Evolutionary conservation across 768 basidiomycete genomes (phyloP), one percentile per base, ranked within the genome.

Genomic region (Lactarius indigo): DNA sequence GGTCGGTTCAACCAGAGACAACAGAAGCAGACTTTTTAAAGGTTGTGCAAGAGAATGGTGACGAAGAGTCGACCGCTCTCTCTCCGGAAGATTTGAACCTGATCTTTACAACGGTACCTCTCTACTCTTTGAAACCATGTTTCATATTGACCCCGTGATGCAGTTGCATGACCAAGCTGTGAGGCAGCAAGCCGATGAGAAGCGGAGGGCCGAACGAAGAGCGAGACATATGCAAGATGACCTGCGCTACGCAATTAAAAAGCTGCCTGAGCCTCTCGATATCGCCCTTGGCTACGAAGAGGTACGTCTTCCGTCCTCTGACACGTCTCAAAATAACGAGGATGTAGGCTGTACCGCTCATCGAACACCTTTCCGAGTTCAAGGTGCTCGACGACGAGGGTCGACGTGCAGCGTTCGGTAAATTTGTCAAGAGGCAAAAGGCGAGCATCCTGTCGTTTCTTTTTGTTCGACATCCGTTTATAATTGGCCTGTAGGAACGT

Each of bases 141-240:
- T 56, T 65, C 59, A 55, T 60, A 47, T 52, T 54, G 26, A 50
- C 23, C 55, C 52, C 30, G 33, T 56, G 17, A 55, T 64, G 10
- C 70, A 97, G 95, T 74, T 98, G 26, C 90, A 86, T 61, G 85
- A 87, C 9, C 82, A 82, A 63, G 89, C 90, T 15, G 66, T 86
- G 50, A 90, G 87, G 76, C 88, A 88, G 68, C 89, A 90, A 41
- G 89, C 90, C 2, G 92, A 94, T 18, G 97, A 98, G 75, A 92
- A 87, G 75, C 82, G 89, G n/a, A 85, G 94, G 41, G 79, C 87
- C 1, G 97, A 98, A 77, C 84, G 94, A 64, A 88, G 84, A 72
- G 87, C 89, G 65, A 84, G 96, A 31, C 91, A 96, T 75, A 78
- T 94, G 68, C 93, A 97, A 73, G 97, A 99, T 76, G 97, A 98